Evolutionary conservation across 2,329 filamentous ascomycete genomes (phyloP).

Genomic region (Dactylellina sp.): DNA sequence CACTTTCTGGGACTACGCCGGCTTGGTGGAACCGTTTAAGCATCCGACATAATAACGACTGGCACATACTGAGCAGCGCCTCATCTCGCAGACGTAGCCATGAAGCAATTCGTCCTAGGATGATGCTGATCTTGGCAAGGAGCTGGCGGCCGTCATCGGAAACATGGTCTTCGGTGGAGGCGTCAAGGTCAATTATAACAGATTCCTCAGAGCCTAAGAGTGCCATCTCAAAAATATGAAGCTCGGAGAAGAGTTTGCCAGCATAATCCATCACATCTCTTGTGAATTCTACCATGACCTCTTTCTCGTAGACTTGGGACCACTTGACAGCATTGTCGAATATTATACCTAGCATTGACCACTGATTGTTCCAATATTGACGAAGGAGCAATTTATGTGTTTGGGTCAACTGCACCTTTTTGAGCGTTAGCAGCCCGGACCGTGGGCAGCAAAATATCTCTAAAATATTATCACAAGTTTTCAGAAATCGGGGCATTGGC

Average conservation of each 20-base stretch:
- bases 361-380: constrained; percentile 85
- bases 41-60: constrained; percentile 85
- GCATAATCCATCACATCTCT: constrained; percentile 95
- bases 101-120: constrained; percentile 63
- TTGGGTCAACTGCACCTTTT: constrained; percentile 70
- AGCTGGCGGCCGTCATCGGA: constrained; percentile 62
- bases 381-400: constrained; percentile 76
- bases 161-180: constrained; percentile 61
- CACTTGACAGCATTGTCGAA: constrained; percentile 86
- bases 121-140: constrained; percentile 63
- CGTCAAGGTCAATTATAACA: constrained; percentile 62
- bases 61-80: constrained; percentile 84
- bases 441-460: constrained; percentile 74
- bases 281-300: constrained; percentile 89
- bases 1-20: constrained; percentile 68
- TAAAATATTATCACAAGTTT: constrained; percentile 72
- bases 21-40: constrained; percentile 84
- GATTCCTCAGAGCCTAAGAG: constrained; percentile 63
- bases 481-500: constrained; percentile 72
- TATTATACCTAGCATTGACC: constrained; percentile 82
- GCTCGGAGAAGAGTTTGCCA: constrained; percentile 84
- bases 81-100: constrained; percentile 88
- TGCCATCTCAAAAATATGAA: constrained; percentile 82
- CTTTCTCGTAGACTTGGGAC: constrained; percentile 80
- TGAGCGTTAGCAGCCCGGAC: constrained; percentile 69